Conservation (phyloP, 768 basidiomycete species). For the Suillus alpinus region DNA sequence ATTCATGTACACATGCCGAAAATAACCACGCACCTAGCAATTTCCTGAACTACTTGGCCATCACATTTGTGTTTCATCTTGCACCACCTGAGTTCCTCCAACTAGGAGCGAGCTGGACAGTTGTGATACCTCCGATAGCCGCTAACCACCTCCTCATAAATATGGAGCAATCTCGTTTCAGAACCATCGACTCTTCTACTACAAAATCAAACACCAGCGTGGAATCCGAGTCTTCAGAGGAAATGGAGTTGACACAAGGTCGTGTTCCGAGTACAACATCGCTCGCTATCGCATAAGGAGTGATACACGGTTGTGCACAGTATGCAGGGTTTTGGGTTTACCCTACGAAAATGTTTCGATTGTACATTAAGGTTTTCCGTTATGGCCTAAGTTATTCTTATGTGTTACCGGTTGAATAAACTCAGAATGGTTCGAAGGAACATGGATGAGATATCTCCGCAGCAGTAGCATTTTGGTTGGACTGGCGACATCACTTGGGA, state of each 20-base stretch:
- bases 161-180: slow-evolving; percentile 2
- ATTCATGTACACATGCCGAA: not conserved
- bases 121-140: slow-evolving; percentile 3
- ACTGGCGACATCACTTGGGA: not conserved
- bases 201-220: not conserved
- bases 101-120: not conserved
- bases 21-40: not conserved
- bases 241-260: not conserved
- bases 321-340: not conserved
- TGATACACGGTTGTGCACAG: not conserved
- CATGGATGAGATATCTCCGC: not conserved
- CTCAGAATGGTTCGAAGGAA: not conserved
- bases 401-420: not conserved
- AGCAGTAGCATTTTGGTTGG: not conserved
- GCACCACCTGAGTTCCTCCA: not conserved
- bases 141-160: slow-evolving; percentile 4
- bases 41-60: not conserved
- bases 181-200: not conserved
- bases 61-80: not conserved
- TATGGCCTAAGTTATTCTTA: not conserved
- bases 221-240: not conserved
- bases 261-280: not conserved
- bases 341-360: not conserved
- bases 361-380: not conserved
- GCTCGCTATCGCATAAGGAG: not conserved